Evolutionary conservation across 2,329 filamentous ascomycete genomes (phyloP), one percentile per base, ranked within the genome.

Genomic region (Alternaria arbusti): DNA sequence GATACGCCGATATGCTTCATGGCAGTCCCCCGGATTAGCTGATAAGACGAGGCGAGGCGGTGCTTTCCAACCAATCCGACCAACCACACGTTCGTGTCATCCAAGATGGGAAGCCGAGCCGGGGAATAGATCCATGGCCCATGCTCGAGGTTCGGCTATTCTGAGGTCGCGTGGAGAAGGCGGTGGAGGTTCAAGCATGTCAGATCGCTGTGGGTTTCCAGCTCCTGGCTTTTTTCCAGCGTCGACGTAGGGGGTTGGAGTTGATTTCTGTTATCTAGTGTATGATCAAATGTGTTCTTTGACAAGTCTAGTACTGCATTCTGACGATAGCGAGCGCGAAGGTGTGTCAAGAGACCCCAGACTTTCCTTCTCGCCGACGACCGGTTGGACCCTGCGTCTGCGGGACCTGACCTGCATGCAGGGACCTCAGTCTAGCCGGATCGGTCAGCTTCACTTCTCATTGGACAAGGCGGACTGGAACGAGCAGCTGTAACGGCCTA

Each of bases 301-400:
- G n/a, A n/a, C n/a, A n/a, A n/a, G n/a, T n/a, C n/a, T n/a, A n/a
- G n/a, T n/a, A n/a, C n/a, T n/a, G n/a, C n/a, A n/a, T n/a, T n/a
- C 10, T 25, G 56, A 20, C 22, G 15, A 22, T 25, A 30, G 15
- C 15, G n/a, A 25, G 32, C 6, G 9, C 25, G n/a, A 17, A 8
- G 3, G n/a, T 15, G 12, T 46, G n/a, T 56, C 55, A n/a, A 54
- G 49, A 54, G 15, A 47, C 30, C 45, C 52, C 52, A 61, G 54
- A 50, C 45, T 51, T 57, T 57, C 23, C 25, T 54, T 54, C 52
- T 22, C 55, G 43, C 30, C 55, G 28, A 57, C 52, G 25, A 59
- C 55, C 43, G 49, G 49, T 59, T 54, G 25, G 59, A 62, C 59
- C 59, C 55, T 62, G 40, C 28, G 46, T 54, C 25, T 49, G 36